These are phyloP conservation scores for Annona cherimola DNA, from an alignment of 164 flowering plant genomes.

Conservation along the genomic window DNA sequence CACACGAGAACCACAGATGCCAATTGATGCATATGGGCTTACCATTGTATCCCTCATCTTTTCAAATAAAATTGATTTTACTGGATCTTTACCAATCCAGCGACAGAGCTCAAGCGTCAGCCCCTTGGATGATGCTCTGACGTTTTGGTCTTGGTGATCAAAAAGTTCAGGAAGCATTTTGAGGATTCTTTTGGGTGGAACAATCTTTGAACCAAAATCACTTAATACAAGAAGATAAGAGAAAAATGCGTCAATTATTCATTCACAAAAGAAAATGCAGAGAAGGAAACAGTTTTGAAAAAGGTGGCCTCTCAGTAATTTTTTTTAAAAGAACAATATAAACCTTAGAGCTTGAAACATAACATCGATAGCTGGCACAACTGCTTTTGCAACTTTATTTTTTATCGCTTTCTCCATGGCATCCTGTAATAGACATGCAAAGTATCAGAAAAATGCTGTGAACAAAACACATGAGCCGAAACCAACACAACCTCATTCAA, in stretches of 20 bases:
- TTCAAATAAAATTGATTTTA: conserved; percentile 89
- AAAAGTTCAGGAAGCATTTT: conserved; percentile 99
- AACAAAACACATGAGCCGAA: too few relatives aligned
- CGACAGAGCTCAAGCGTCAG: conserved; percentile 97
- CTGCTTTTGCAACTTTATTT: conserved; percentile 97
- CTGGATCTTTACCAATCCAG: conserved; percentile 98
- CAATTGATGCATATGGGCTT: conserved; percentile 8
- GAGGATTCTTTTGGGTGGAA: conserved; percentile 88
- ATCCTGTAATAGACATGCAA: conserved; percentile 45
- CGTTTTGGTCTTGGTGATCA: conserved; percentile 99
- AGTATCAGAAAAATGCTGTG: not conserved
- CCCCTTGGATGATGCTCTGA: conserved; percentile 97
- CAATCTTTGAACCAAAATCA: conserved; percentile 93
- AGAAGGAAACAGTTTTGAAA: not conserved
- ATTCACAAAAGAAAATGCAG: not conserved
- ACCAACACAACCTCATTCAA: too few relatives aligned
- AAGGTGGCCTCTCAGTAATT: not conserved
- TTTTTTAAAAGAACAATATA: not conserved
- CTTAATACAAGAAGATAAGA: conserved; percentile 27
- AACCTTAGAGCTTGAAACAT: conserved; percentile 99
- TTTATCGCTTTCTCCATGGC: conserved; percentile 98
- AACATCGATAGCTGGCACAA: conserved; percentile 98
- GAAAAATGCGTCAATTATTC: not conserved
- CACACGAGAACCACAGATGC: not conserved
- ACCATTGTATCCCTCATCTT: conserved; percentile 99